These are phyloP conservation scores for Xylaria sp. DNA, from an alignment of 2,329 filamentous ascomycete species.

Conservation along the genomic window DNA sequence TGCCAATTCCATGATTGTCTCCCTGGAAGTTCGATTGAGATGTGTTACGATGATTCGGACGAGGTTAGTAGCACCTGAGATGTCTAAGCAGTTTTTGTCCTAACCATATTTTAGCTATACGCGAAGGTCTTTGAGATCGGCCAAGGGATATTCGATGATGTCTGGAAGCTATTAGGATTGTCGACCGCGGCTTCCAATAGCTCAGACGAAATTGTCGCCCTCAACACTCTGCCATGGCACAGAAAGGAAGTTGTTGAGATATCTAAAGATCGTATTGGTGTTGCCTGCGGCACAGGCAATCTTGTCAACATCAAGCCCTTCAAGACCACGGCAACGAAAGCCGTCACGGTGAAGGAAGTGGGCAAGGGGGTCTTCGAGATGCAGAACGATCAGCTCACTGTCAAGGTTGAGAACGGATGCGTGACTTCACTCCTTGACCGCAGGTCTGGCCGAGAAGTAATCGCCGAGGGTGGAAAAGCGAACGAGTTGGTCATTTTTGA, in stretches of 20 bases:
- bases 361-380: conserved; percentile 72
- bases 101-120: conserved; percentile 62
- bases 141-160: conserved; percentile 69
- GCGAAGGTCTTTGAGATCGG: conserved; percentile 79
- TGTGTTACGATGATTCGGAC: conserved; percentile 97
- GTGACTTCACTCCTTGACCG: conserved; percentile 86
- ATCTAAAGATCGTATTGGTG: conserved; percentile 53
- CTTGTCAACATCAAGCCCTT: conserved; percentile 55
- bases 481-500: conserved; percentile 95
- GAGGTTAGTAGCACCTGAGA: conserved; percentile 51
- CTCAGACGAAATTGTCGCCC: conserved; percentile 57
- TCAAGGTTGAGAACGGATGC: conserved; percentile 72
- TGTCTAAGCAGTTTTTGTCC: not conserved
- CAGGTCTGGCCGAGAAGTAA: conserved; percentile 71
- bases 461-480: conserved; percentile 73
- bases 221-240: conserved; percentile 89
- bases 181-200: conserved; percentile 45
- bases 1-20: conserved; percentile 98
- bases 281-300: conserved; percentile 61
- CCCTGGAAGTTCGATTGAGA: conserved; percentile 92
- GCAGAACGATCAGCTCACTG: conserved; percentile 73
- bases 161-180: conserved; percentile 69
- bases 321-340: conserved; percentile 47
- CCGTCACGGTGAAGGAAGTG: conserved; percentile 55
- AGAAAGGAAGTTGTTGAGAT: conserved; percentile 74